Evolutionary conservation across 345 rosid species (phyloP).

Genomic region (Leavenworthia alabamica): DNA sequence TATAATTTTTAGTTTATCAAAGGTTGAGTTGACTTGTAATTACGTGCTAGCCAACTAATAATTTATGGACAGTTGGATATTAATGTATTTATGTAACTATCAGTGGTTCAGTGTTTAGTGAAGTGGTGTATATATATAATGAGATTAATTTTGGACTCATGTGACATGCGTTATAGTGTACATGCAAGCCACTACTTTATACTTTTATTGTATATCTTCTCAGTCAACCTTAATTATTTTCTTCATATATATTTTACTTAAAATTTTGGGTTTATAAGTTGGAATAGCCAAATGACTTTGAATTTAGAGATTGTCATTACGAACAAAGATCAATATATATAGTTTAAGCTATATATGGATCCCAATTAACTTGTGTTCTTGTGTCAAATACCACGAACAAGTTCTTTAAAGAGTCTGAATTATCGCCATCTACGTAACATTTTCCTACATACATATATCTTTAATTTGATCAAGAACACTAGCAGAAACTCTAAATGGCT

Average conservation of each 20-base stretch:
- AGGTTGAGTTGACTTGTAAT: not conserved
- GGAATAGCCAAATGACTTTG: not conserved
- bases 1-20: not conserved
- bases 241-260: not conserved
- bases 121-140: not conserved
- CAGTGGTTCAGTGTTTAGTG: slow-evolving; percentile 6
- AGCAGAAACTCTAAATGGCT: too few relatives aligned
- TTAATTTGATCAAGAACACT: too few relatives aligned
- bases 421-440: too few relatives aligned
- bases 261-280: not conserved
- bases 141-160: not conserved
- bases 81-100: not conserved
- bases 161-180: not conserved
- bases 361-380: too few relatives aligned
- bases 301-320: not conserved
- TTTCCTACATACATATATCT: too few relatives aligned
- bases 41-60: not conserved
- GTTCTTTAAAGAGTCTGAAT: too few relatives aligned
- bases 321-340: not conserved
- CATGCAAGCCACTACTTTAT: slow-evolving; percentile 8
- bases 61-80: slow-evolving; percentile 5
- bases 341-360: too few relatives aligned
- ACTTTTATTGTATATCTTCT: not conserved
- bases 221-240: slow-evolving; percentile 14
- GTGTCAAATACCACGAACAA: too few relatives aligned